Conservation (phyloP, 2,329 filamentous ascomycete genomes). For the Phialophora chinensis region DNA sequence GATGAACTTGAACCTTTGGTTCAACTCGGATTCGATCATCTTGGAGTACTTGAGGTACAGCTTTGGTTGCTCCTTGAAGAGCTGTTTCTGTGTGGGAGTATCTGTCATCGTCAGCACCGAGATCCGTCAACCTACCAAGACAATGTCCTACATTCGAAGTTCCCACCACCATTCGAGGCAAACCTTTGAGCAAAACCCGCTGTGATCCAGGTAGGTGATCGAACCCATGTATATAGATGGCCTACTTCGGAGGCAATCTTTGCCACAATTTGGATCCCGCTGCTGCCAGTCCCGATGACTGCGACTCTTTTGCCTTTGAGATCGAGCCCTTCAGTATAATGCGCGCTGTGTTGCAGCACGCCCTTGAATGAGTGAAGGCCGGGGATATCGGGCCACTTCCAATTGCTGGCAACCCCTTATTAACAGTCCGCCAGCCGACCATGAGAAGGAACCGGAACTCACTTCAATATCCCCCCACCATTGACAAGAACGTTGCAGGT, state of each 20-base stretch:
- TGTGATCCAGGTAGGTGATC: slow-evolving; percentile 35
- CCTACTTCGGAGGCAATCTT: slow-evolving; percentile 49
- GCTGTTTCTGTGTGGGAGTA: slow-evolving; percentile 36
- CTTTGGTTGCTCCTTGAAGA: slow-evolving; percentile 29
- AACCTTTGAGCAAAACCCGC: slow-evolving; percentile 30
- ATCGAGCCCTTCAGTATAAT: slow-evolving; percentile 61
- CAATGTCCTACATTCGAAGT: slow-evolving; percentile 23
- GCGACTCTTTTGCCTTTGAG: slow-evolving; percentile 56
- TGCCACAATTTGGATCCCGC: slow-evolving; percentile 61
- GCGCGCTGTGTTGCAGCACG: slow-evolving; percentile 60
- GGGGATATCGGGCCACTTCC: slow-evolving; percentile 59
- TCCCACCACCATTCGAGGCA: slow-evolving; percentile 25
- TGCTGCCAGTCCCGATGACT: slow-evolving; percentile 63
- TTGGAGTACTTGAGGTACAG: slow-evolving; percentile 42
- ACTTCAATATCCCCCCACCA: slow-evolving; percentile 24
- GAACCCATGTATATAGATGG: slow-evolving; percentile 38
- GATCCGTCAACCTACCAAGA: neutral
- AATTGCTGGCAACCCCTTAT: slow-evolving; percentile 46
- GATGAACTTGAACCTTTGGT: slow-evolving; percentile 29
- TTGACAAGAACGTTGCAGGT: slow-evolving; percentile 53
- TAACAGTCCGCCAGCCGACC: neutral
- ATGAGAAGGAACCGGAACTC: slow-evolving; percentile 4
- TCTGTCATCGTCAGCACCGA: slow-evolving; percentile 19
- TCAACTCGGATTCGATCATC: slow-evolving; percentile 41
- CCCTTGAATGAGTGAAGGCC: slow-evolving; percentile 61